These are phyloP conservation scores for Suhomyces coccinellae DNA, from an alignment of 1,139 yeast genomes.

Conservation along the genomic window DNA sequence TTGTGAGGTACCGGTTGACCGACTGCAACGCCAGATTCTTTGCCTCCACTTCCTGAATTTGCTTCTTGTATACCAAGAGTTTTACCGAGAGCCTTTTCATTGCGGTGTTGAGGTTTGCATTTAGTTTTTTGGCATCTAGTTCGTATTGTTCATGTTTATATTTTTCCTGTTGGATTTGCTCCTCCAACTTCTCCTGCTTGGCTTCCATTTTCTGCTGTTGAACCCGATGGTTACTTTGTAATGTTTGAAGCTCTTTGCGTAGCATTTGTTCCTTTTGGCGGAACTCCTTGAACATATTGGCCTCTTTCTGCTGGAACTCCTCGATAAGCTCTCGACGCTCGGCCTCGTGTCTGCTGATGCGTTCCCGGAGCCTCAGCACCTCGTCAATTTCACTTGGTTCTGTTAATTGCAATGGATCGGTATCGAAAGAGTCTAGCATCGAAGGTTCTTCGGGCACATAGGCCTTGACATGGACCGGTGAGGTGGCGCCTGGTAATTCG, in stretches of 20 bases:
- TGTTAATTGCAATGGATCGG: conserved; percentile 1
- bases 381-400: conserved; percentile 1
- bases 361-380: conserved; percentile 4
- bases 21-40: conserved; percentile 11
- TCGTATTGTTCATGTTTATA: neutral
- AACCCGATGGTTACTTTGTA: too few relatives aligned
- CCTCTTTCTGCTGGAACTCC: conserved; percentile 17
- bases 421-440: conserved; percentile 2
- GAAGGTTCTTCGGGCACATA: conserved; percentile 2
- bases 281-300: conserved; percentile 10
- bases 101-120: conserved; percentile 5
- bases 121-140: neutral
- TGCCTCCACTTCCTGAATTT: conserved; percentile 11
- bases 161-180: neutral
- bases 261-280: conserved; percentile 5
- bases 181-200: neutral
- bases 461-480: neutral
- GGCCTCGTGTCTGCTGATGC: conserved; percentile 10
- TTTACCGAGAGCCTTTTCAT: conserved; percentile 11
- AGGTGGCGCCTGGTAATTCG: conserved; percentile 12
- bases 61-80: conserved; percentile 11
- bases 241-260: conserved; percentile 2
- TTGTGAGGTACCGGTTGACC: conserved; percentile 9
- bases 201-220: neutral
- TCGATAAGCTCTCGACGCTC: conserved; percentile 16